These are phyloP conservation scores for Scutellaria minor DNA, from an alignment of 257 asterid genomes.

Conservation along the genomic window DNA sequence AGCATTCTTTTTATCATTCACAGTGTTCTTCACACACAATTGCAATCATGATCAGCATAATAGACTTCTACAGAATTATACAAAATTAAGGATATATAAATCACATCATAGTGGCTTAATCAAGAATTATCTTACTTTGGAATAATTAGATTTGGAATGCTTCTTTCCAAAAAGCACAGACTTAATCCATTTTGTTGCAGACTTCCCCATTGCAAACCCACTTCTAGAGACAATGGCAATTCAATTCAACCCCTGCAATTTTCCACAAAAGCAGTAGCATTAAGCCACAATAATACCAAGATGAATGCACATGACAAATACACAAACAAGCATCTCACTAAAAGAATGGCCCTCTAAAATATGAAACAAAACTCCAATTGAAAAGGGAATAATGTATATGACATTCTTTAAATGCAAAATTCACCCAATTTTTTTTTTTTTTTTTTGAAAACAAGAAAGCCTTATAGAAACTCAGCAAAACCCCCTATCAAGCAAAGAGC, in stretches of 20 bases:
- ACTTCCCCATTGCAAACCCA: slow-evolving; percentile 76
- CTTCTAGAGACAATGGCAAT: slow-evolving; percentile 34
- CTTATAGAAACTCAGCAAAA: not conserved
- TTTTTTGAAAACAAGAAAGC: not conserved
- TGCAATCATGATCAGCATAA: slow-evolving; percentile 34
- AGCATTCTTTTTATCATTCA: slow-evolving; percentile 46
- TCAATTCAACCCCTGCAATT: slow-evolving; percentile 52
- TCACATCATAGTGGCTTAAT: slow-evolving; percentile 19
- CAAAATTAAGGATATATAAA: slow-evolving; percentile 20
- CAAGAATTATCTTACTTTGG: slow-evolving; percentile 62
- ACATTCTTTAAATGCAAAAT: not conserved
- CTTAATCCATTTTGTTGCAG: slow-evolving; percentile 98
- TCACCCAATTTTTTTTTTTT: too few relatives aligned
- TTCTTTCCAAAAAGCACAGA: slow-evolving; percentile 94
- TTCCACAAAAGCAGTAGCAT: slow-evolving; percentile 29
- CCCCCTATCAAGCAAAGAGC: not conserved
- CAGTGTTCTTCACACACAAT: slow-evolving; percentile 52
- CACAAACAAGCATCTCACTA: slow-evolving; percentile 7
- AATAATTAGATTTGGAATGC: slow-evolving; percentile 63
- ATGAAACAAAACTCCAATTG: not conserved
- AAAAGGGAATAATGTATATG: not conserved
- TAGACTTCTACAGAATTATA: slow-evolving; percentile 9
- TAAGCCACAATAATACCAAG: not conserved
- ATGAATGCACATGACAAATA: slow-evolving; percentile 8
- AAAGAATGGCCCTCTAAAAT: not conserved